Evolutionary conservation across 768 basidiomycete genomes (phyloP), one percentile per base, ranked within the genome.

Genomic region (Pleurotus sapidus): DNA sequence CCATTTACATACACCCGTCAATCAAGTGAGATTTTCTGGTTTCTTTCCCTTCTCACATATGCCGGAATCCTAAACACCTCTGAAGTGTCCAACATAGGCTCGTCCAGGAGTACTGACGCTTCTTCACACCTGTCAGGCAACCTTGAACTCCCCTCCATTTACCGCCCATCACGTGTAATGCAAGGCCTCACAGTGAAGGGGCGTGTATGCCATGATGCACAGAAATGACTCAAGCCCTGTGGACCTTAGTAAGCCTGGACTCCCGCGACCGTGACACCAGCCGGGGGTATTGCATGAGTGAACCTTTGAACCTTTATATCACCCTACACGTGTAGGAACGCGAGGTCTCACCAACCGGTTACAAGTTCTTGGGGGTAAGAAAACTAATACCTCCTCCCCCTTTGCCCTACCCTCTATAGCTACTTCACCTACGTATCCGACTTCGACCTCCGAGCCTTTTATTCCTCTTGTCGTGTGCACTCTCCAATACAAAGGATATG

Each of bases 261-360:
- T 54, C 51, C 51, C 51, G 51, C 51, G 39, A 23, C 42, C 51
- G 42, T 54, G 42, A 23, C 51, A 53, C 51, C 42, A 38, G 51
- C 39, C 51, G 38, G 51, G 51, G 51, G 39, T 54, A 37, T 54
- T 54, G 37, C 39, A 54, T 54, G 23, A 54, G 20, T 17, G 51
- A 54, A 39, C 49, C 49, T 50, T 50, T 50, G 49, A 34, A 37
- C n/a, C 37, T 54, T 54, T 54, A 40, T 40, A 40, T 54, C 51
- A 54, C 51, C 51, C 42, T 39, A 54, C 51, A 54, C 51, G 51
- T 54, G 51, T n/a, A 20, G 37, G 37, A 38, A 34, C 38, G 51
- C 39, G 51, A 54, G 51, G 51, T 54, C 30, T 54, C 34, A 34
- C 51, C 42, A 54, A 37, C 24, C 51, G 23, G 37, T 54, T 54